Percentiles rank a stretch among this genome's conserved stretches.
Evolutionary conservation across 2,329 filamentous ascomycete species (phyloP).

Genomic region (Neoarthrinium moseri): DNA sequence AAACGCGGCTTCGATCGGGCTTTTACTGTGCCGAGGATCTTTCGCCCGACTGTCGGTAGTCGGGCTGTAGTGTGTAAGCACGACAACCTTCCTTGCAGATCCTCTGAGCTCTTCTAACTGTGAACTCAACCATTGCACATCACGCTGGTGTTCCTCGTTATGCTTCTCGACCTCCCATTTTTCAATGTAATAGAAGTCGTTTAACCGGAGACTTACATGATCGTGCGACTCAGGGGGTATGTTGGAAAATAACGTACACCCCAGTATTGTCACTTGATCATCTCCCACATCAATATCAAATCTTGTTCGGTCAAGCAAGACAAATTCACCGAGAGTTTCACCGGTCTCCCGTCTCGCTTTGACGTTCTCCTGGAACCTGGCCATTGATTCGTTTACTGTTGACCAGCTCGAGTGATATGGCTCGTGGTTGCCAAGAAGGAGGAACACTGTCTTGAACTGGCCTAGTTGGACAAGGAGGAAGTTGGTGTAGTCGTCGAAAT

Average conservation of each 20-base stretch:
- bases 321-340: constrained; percentile 32
- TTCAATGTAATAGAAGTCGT: constrained; percentile 50
- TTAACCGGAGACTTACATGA: constrained; percentile 40
- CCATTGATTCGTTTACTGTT: constrained; percentile 25
- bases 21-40: constrained; percentile 32
- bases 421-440: constrained; percentile 58
- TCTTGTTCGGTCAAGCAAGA: constrained; percentile 34
- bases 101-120: constrained; percentile 26
- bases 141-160: constrained; percentile 33
- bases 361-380: constrained; percentile 28
- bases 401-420: constrained; percentile 42
- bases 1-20: constrained; percentile 31
- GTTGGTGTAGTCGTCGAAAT: constrained; percentile 38
- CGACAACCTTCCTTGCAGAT: constrained; percentile 26
- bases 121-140: constrained; percentile 42
- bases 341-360: constrained; percentile 13
- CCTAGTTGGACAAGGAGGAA: constrained; percentile 49
- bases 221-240: constrained; percentile 36
- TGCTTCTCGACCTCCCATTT: constrained; percentile 38
- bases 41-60: constrained; percentile 28
- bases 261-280: constrained; percentile 35
- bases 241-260: constrained; percentile 49
- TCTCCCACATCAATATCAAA: constrained; percentile 33
- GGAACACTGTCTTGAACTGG: constrained; percentile 48
- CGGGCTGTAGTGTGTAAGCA: constrained; percentile 44